Evolutionary conservation across 2,329 filamentous ascomycete species (phyloP), one percentile per base, ranked within the genome.

Genomic region (Colletotrichum simmondsii): DNA sequence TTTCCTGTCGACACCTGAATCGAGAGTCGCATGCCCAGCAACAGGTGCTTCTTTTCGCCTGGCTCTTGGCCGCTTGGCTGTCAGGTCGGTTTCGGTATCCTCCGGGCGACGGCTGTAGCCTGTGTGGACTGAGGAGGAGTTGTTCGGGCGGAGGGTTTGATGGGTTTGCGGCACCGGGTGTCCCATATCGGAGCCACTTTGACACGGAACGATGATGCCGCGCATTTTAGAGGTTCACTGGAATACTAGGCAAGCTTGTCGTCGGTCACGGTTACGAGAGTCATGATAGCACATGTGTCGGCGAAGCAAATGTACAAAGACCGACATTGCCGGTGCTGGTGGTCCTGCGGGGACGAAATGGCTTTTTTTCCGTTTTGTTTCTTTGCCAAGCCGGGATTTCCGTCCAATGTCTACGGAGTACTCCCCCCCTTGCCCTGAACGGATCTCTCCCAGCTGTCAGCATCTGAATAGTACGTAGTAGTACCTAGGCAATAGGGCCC

Each of bases 71-170:
- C 56, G 52, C 52, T 37, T 26, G 16, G 46, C 26, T 11, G n/a
- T 68, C 68, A 68, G 26, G 56, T 42, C 57, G 49, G 46, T 53
- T 61, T 71, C 68, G 57, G 68, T 22, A 26, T 60, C 14, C 22
- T 62, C 22, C 49, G 56, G n/a, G 22, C 26, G 28, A 30, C 56
- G 30, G 30, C 30, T 10, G 16, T 35, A 35, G 32, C 14, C 37
- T 42, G 37, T 7, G 37, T 19, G 16, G 37, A 19, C 37, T 58
- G 16, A 32, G 32, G 11, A 16, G 32, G 4, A 10, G n/a, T 30
- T 37, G 42, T 49, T 49, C 7, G 42, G 42, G 19, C 42, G 42
- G 42, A 19, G 49, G 35, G 10, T 8, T 22, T 16, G 26, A 22
- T 32, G 28, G 16, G 16, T 22, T 19, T 52, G 42, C 60, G 42